Evolutionary conservation across 2,329 filamentous ascomycete genomes (phyloP).

Genomic region (Leptographium radiaticola): DNA sequence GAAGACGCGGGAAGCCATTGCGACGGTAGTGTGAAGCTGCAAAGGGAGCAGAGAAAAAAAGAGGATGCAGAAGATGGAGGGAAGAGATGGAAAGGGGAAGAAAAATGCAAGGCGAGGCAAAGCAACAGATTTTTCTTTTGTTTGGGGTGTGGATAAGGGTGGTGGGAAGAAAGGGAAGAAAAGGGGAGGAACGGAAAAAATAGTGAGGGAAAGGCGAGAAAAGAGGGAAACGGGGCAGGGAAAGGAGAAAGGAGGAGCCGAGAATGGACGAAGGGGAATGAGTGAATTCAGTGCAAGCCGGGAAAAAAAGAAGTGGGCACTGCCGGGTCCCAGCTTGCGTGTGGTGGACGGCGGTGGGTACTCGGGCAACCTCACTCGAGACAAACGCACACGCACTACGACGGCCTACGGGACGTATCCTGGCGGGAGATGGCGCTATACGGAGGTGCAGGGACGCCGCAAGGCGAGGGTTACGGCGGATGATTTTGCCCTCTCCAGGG

Average conservation of each 20-base stretch:
- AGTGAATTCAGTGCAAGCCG: slow-evolving; percentile 11
- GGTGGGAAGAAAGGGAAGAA: background rate
- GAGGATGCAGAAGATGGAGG: slow-evolving; percentile 13
- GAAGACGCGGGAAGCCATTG: slow-evolving; percentile 73
- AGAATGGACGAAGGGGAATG: slow-evolving; percentile 14
- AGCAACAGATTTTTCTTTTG: slow-evolving; percentile 5
- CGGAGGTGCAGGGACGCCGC: background rate
- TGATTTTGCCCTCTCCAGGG: background rate
- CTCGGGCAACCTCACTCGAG: slow-evolving; percentile 1
- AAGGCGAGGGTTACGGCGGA: background rate
- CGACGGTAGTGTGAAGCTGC: slow-evolving; percentile 36
- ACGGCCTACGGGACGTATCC: background rate
- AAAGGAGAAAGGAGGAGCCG: slow-evolving; percentile 13
- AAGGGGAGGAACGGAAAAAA: slow-evolving; percentile 3
- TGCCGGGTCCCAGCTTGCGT: slow-evolving; percentile 1
- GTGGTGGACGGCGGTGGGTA: slow-evolving; percentile 4
- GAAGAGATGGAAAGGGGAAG: slow-evolving; percentile 3
- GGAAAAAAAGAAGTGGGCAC: slow-evolving; percentile 9
- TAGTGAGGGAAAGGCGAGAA: slow-evolving; percentile 1
- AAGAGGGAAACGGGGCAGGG: slow-evolving; percentile 1
- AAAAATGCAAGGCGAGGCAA: slow-evolving; percentile 4
- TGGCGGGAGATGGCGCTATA: background rate
- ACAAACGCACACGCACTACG: background rate
- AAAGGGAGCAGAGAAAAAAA: slow-evolving; percentile 26
- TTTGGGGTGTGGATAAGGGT: slow-evolving; percentile 8